Evolutionary conservation across 1,284 basidiomycete genomes (phyloP).

Genomic region (Gomphus bonarii): DNA sequence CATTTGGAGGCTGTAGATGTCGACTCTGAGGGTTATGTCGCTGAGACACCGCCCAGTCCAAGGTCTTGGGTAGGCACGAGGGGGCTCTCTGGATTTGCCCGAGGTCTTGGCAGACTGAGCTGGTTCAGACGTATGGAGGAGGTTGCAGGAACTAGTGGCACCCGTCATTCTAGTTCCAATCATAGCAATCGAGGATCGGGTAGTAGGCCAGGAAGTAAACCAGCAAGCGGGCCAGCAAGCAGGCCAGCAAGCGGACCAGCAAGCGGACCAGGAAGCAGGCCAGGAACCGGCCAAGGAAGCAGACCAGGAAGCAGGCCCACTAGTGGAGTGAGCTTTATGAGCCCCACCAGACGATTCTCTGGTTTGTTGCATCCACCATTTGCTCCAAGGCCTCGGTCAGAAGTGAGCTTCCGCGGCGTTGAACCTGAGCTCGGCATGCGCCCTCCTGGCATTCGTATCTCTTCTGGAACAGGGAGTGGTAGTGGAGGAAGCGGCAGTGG

Average conservation of each 20-base stretch:
- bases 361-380: neutral
- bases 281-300: neutral
- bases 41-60: neutral
- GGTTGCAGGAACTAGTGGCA: neutral
- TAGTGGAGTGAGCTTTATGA: neutral
- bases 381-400: constrained; percentile 3
- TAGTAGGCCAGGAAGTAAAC: neutral
- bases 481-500: constrained; percentile 5
- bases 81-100: constrained; percentile 13
- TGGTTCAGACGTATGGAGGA: constrained; percentile 16
- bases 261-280: neutral
- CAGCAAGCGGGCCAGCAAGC: neutral
- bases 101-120: constrained; percentile 14
- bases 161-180: constrained; percentile 1
- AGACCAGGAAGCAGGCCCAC: neutral
- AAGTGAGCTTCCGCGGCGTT: neutral
- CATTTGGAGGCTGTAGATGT: neutral
- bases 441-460: neutral
- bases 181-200: neutral
- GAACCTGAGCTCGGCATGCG: constrained; percentile 4
- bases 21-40: neutral
- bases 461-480: neutral
- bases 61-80: constrained; percentile 6
- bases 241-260: neutral
- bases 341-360: neutral